phyloP scores from a whole-genome alignment of 352 stramenopile genomes.

The Globisporangium irregulare region DNA sequence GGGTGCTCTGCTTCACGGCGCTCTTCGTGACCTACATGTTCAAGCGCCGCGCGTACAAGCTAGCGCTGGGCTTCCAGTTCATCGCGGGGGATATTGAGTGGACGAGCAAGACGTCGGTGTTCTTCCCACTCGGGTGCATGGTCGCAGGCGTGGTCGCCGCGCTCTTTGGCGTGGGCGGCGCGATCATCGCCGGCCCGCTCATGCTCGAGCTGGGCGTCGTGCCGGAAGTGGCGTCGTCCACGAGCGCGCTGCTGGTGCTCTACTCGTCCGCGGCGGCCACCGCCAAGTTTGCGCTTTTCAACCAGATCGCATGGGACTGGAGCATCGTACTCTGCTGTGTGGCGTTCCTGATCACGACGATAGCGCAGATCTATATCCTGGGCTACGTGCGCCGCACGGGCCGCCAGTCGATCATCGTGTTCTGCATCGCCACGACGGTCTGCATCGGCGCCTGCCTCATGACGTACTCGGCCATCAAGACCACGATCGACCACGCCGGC shows the following conservation, averaged over 20 bases:
- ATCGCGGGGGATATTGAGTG: slow-evolving; percentile 42
- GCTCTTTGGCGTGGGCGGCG: slow-evolving; percentile 50
- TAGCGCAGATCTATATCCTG: slow-evolving; percentile 50
- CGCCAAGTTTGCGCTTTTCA: slow-evolving; percentile 51
- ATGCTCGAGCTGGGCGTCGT: slow-evolving; percentile 60
- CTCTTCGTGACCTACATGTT: slow-evolving; percentile 29
- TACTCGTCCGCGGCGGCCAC: slow-evolving; percentile 46
- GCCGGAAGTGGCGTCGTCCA: slow-evolving; percentile 47
- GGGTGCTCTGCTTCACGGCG: slow-evolving; percentile 43
- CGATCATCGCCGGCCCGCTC: slow-evolving; percentile 53
- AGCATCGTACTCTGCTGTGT: slow-evolving; percentile 31
- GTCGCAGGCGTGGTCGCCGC: slow-evolving; percentile 39
- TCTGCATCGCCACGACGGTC: slow-evolving; percentile 47
- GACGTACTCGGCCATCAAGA: slow-evolving; percentile 49
- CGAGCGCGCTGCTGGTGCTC: slow-evolving; percentile 47
- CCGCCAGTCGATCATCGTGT: slow-evolving; percentile 48
- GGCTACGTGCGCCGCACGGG: slow-evolving; percentile 48
- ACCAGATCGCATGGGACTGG: slow-evolving; percentile 52
- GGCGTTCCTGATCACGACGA: slow-evolving; percentile 42
- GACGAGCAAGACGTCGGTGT: slow-evolving; percentile 33
- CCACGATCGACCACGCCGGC: slow-evolving; percentile 33
- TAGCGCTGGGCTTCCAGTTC: slow-evolving; percentile 34
- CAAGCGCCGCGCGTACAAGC: slow-evolving; percentile 39
- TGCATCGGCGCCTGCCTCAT: slow-evolving; percentile 43
- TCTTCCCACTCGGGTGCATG: slow-evolving; percentile 35